These are phyloP conservation scores for Helminthosporium solani DNA, from an alignment of 2,329 filamentous ascomycete species.

Conservation along the genomic window DNA sequence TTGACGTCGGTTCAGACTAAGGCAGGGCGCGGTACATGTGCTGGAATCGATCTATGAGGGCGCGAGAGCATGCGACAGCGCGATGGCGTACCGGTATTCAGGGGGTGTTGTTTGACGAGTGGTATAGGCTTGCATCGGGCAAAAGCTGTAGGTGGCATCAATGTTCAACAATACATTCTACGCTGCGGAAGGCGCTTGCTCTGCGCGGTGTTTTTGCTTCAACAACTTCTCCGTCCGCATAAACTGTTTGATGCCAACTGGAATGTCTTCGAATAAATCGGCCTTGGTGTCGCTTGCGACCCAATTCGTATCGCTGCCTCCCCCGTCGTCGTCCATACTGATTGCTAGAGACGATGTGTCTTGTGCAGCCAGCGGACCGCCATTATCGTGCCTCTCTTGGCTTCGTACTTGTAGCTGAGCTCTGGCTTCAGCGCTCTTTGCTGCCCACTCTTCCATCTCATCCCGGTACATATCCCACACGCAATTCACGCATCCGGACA, in stretches of 20 bases:
- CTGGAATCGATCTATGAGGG: background rate
- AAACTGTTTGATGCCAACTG: slow-evolving; percentile 91
- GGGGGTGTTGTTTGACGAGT: slow-evolving; percentile 3
- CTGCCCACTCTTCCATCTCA: slow-evolving; percentile 86
- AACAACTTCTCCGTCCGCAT: slow-evolving; percentile 95
- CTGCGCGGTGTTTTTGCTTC: slow-evolving; percentile 68
- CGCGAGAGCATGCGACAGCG: slow-evolving; percentile 6
- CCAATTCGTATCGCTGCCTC: slow-evolving; percentile 73
- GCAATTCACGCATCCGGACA: slow-evolving; percentile 97
- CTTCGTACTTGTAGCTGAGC: slow-evolving; percentile 46
- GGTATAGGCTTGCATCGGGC: background rate
- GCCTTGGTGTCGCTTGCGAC: slow-evolving; percentile 49
- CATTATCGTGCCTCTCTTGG: slow-evolving; percentile 29
- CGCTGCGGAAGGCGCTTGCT: slow-evolving; percentile 44
- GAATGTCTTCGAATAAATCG: slow-evolving; percentile 75
- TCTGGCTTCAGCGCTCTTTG: slow-evolving; percentile 64
- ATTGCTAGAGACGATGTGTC: slow-evolving; percentile 50
- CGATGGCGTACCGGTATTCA: slow-evolving; percentile 4
- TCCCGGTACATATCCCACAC: slow-evolving; percentile 93
- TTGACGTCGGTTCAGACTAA: slow-evolving; percentile 69
- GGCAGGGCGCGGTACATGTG: slow-evolving; percentile 1
- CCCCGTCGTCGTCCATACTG: slow-evolving; percentile 79
- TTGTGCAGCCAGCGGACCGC: slow-evolving; percentile 39
- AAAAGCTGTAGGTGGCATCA: background rate
- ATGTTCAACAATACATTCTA: slow-evolving; percentile 12